phyloP scores from a whole-genome alignment of 768 basidiomycete genomes.

The Termitomyces sp. region DNA sequence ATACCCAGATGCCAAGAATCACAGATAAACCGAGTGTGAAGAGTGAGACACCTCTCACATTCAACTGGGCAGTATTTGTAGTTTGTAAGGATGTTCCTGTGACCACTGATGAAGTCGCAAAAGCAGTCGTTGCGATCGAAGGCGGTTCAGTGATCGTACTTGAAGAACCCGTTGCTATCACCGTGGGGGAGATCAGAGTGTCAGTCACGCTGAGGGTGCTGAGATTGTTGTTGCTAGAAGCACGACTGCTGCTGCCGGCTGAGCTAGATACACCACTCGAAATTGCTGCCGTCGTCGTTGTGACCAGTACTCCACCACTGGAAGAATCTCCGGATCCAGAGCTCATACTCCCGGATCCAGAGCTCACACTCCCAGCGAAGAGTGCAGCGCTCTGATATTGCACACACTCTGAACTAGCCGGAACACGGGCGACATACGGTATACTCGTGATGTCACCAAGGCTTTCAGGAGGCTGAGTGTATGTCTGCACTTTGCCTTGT shows the following conservation, averaged over 20 bases:
- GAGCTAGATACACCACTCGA: not conserved
- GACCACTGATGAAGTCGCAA: not conserved
- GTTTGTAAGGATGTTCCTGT: not conserved
- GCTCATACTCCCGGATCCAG: constrained; percentile 5
- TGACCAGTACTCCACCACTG: not conserved
- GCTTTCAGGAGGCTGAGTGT: constrained; percentile 32
- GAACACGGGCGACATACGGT: constrained; percentile 32
- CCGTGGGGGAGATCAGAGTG: not conserved
- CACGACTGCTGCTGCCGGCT: not conserved
- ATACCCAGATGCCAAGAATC: not conserved
- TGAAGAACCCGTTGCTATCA: not conserved
- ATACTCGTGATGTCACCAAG: constrained; percentile 30
- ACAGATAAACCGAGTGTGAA: not conserved
- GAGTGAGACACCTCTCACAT: not conserved
- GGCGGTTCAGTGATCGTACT: constrained; percentile 1
- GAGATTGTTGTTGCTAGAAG: not conserved
- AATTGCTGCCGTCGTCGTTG: not conserved
- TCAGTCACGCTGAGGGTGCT: not conserved
- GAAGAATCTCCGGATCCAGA: constrained; percentile 1
- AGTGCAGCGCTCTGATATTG: constrained; percentile 23
- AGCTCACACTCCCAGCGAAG: constrained; percentile 19
- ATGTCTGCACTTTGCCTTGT: constrained; percentile 32
- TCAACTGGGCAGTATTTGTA: not conserved
- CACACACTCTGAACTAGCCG: constrained; percentile 31
- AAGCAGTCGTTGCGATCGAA: not conserved